A percentile compares a stretch with the other conserved stretches of the same genome.
These are phyloP conservation scores for Wickerhamomyces canadensis DNA, from an alignment of 805 yeast genomes.

Conservation along the genomic window DNA sequence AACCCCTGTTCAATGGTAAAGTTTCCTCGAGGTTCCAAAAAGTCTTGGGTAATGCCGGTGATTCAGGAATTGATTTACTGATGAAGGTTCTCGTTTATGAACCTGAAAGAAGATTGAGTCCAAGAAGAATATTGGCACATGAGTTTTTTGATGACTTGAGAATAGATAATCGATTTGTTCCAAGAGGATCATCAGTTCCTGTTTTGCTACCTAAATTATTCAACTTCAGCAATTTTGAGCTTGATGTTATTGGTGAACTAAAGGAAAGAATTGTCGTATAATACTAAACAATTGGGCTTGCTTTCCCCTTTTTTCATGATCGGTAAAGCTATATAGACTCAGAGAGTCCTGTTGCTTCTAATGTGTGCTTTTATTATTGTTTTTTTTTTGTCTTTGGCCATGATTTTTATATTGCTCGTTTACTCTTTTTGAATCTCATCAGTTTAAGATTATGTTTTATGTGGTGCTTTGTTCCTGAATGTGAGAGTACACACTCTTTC, in stretches of 20 bases:
- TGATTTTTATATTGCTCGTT: too few relatives aligned
- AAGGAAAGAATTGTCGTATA: slow-evolving; percentile 15
- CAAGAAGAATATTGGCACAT: slow-evolving; percentile 80
- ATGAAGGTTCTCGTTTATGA: slow-evolving; percentile 82
- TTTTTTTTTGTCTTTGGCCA: too few relatives aligned
- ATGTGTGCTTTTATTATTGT: too few relatives aligned
- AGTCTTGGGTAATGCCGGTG: slow-evolving; percentile 72
- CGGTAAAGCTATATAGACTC: neutral
- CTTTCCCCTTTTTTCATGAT: too few relatives aligned
- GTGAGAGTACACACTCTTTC: too few relatives aligned
- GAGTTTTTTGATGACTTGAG: slow-evolving; percentile 86
- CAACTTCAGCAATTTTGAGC: slow-evolving; percentile 68
- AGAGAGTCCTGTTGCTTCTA: neutral
- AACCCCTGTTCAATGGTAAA: slow-evolving; percentile 53
- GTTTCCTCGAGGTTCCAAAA: slow-evolving; percentile 54
- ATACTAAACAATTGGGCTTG: neutral
- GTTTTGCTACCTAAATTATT: slow-evolving; percentile 45
- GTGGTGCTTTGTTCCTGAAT: too few relatives aligned
- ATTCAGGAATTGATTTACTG: slow-evolving; percentile 80
- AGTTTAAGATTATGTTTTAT: too few relatives aligned
- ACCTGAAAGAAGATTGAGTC: slow-evolving; percentile 77
- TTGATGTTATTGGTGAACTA: slow-evolving; percentile 38
- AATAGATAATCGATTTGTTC: slow-evolving; percentile 44
- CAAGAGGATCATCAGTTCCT: slow-evolving; percentile 45
- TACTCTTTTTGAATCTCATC: too few relatives aligned